Evolutionary conservation across 2,329 filamentous ascomycete genomes (phyloP), one percentile per base, ranked within the genome.

Genomic region (Ophiostoma piceae): DNA sequence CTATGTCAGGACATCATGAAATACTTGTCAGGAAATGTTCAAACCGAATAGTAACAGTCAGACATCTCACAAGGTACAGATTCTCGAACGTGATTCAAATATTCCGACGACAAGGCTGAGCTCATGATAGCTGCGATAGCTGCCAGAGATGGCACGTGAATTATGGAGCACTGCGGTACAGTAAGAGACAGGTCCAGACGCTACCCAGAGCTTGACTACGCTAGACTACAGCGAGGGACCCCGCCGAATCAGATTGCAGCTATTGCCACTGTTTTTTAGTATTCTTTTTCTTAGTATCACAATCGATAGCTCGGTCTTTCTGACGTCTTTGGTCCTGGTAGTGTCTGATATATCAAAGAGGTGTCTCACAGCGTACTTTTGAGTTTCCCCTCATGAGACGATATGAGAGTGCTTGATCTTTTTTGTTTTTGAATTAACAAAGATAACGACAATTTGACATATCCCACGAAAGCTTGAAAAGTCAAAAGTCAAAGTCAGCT

Each of bases 181-280:
- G 29, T 64, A 62, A 32, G 57, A 62, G 57, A 19, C 57, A 32
- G 22, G 2, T 54, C 19, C 19, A 26, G 54, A 22, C 54, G 22
- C n/a, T 29, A 29, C 54, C 16, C 16, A 47, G 16, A 57, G 51
- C 51, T 26, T 29, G 43, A 7, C 51, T 26, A 19, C 41, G 37
- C 35, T 41, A 26, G 4, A 35, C 16, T n/a, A 35, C 60, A 68
- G n/a, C 5, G 51, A 54, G 35, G 57, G 35, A 65, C 26, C 29
- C 68, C 64, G 51, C 60, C 68, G 54, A 71, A 71, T 71, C 68
- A 71, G 62, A 29, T 43, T 51, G n/a, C 32, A 43, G 57, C 57
- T 41, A 70, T 54, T 68, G 39, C 62, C 64, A 69, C 54, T 47
- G 14, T 54, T 68, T 66, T 67, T 66, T 68, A 69, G 41, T 47